phyloP scores from a whole-genome alignment of 495 filamentous ascomycete genomes.

The Tuber indicum region DNA sequence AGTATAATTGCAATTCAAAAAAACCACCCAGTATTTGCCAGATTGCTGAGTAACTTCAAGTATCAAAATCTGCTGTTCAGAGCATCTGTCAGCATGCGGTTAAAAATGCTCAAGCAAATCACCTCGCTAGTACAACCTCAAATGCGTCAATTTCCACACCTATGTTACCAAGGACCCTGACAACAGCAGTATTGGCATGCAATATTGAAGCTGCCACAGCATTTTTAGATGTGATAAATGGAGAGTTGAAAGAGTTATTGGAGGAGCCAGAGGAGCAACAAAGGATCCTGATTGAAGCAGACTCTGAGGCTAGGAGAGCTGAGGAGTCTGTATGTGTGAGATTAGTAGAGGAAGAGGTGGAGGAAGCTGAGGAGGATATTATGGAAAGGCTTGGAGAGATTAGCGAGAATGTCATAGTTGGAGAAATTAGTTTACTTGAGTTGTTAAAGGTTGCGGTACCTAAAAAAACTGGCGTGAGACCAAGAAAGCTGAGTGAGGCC shows the following conservation, averaged over 20 bases:
- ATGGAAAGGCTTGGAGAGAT: not conserved
- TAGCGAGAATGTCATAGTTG: not conserved
- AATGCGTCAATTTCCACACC: not conserved
- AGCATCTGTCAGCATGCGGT: not conserved
- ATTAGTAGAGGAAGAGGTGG: not conserved
- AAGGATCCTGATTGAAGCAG: not conserved
- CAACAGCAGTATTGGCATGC: not conserved
- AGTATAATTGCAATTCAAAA: not conserved
- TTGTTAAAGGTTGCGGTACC: too few species aligned
- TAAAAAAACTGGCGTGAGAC: too few species aligned
- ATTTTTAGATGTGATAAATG: not conserved
- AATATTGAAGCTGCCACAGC: not conserved
- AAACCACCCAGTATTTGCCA: not conserved
- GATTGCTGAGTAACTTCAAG: not conserved
- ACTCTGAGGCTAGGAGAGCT: not conserved
- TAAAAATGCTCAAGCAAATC: not conserved
- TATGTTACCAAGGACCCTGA: not conserved
- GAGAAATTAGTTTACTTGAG: not conserved
- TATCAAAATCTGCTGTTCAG: not conserved
- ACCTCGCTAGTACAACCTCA: not conserved
- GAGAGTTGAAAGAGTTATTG: not conserved
- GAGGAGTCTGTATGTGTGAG: too few species aligned
- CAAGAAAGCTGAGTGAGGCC: too few species aligned
- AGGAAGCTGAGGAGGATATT: not conserved
- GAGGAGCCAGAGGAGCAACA: not conserved